Conservation (phyloP, 1,284 basidiomycete genomes). For the Peniophora sp. region DNA sequence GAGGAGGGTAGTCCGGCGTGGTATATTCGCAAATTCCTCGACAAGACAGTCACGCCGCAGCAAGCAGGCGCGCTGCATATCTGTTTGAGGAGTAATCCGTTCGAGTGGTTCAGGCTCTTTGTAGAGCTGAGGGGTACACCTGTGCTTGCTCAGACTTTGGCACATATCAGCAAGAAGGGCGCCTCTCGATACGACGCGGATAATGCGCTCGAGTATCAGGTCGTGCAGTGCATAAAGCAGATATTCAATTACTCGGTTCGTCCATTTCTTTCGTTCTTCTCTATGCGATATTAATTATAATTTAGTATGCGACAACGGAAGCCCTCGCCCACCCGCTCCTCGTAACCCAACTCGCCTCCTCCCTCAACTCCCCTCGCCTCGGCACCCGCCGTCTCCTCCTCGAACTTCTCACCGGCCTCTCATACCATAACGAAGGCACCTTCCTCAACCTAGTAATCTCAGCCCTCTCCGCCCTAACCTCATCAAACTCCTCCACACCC, state of each 20-base stretch:
- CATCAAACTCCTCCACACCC: conserved; percentile 49
- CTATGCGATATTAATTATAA: neutral
- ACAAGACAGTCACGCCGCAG: conserved; percentile 77
- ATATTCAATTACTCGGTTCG: conserved; percentile 75
- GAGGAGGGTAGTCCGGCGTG: conserved; percentile 72
- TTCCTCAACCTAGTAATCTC: conserved; percentile 48
- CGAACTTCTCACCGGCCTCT: conserved; percentile 66
- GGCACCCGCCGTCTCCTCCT: conserved; percentile 75
- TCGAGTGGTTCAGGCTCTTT: conserved; percentile 84
- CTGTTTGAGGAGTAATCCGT: conserved; percentile 75
- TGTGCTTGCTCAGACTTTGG: conserved; percentile 77
- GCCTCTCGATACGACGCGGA: conserved; percentile 52
- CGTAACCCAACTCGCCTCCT: conserved; percentile 77
- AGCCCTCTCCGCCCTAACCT: conserved; percentile 62
- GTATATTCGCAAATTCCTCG: conserved; percentile 88
- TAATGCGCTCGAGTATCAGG: conserved; percentile 76
- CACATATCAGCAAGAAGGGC: conserved; percentile 67
- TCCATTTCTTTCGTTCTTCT: neutral
- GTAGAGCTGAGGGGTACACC: conserved; percentile 75
- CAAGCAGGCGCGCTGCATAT: conserved; percentile 75
- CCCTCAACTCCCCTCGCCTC: conserved; percentile 80
- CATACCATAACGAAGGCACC: conserved; percentile 53
- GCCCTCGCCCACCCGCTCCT: conserved; percentile 74
- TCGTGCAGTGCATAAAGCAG: conserved; percentile 82
- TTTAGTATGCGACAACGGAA: conserved; percentile 68